Evolutionary conservation across 257 asterid genomes (phyloP), one percentile per base, ranked within the genome.

Genomic region (Solanum infundibuliforme): DNA sequence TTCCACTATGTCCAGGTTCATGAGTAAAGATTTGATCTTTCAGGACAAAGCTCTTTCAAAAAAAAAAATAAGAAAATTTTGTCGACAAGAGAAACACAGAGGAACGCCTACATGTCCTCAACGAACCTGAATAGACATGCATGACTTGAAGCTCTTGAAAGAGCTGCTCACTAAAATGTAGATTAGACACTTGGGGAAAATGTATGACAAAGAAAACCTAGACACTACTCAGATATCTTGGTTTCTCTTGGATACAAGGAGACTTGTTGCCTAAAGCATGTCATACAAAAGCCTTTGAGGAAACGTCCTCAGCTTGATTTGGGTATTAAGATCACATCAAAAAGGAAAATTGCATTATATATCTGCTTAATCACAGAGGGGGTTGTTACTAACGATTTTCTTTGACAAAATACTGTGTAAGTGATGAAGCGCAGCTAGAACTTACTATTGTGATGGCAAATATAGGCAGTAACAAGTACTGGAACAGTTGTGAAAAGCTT

Each of bases 401-500:
- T 76, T 39, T 38, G 34, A 39, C 12, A 12, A 39, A 38, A 76
- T 76, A 39, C 58, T 23, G 52, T 11, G 27, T 3, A 76, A 38
- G 83, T 38, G 34, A 76, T 38, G 32, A 76, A 76, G n/a, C 10
- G 23, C n/a, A 43, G 60, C 39, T 43, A 79, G 20, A 82, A 46
- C 85, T 82, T 82, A 95, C 98, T 89, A 27, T 94, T 95, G 83
- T 95, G 98, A 89, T 95, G 98, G 89, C 98, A 95, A 72, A 95
- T 95, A 88, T 92, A 95, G 88, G 98, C 98, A 86, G 98, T 94
- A 92, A 94, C 98, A 20, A 95, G 93, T 86, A 95, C 92, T 58
- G 98, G 98, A 86, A 94, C 95, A 72, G 94, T 90, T 23, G 98
- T 95, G 90, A 93, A 95, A 69, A 94, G 98, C 87, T 94, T 94